phyloP scores from a whole-genome alignment of 345 rosid genomes.

The Sonneratia alba region DNA sequence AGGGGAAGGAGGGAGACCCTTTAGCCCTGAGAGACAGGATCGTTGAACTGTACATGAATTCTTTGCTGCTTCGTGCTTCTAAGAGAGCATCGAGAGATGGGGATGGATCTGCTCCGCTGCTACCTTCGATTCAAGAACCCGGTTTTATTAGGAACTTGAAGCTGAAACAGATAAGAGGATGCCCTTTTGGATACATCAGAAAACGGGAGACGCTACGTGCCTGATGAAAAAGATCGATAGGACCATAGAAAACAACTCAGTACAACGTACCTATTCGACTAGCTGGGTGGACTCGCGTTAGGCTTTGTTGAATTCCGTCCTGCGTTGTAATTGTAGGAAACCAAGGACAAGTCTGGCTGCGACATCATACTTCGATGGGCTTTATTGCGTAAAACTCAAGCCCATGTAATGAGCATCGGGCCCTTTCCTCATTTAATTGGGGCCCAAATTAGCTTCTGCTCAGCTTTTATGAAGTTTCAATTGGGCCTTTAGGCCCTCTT shows the following conservation, averaged over 20 bases:
- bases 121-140: not conserved
- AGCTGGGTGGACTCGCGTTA: not conserved
- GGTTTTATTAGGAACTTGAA: not conserved
- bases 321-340: no score
- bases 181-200: not conserved
- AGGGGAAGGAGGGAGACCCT: constrained; percentile 40
- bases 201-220: not conserved
- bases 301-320: no score
- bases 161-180: not conserved
- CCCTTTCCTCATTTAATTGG: no score
- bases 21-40: constrained; percentile 30
- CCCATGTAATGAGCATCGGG: no score
- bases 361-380: no score
- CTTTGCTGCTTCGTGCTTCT: constrained; percentile 13
- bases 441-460: no score
- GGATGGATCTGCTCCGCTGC: constrained; percentile 3
- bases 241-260: not conserved
- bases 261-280: not conserved
- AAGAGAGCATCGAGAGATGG: not conserved
- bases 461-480: no score
- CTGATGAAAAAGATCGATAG: not conserved
- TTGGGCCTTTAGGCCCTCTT: no score
- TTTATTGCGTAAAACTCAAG: no score
- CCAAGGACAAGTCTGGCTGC: no score
- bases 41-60: constrained; percentile 39